phyloP scores from a whole-genome alignment of 2,329 filamentous ascomycete species.

The Hansfordia pulvinata region DNA sequence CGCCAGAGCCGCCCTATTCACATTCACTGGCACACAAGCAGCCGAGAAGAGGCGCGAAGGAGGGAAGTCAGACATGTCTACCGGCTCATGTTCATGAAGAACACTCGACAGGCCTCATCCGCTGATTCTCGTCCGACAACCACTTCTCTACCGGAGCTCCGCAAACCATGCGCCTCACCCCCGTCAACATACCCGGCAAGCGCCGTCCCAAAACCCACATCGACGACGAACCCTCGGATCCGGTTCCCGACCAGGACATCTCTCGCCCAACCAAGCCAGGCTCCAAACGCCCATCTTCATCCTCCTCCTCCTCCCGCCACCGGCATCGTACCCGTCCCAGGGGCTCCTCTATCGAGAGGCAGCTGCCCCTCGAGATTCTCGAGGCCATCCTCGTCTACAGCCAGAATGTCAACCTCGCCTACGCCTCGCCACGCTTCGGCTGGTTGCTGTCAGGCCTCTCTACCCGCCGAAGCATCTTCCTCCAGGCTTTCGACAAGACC shows the following conservation, averaged over 20 bases:
- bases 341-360: conserved; percentile 15
- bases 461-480: too few species aligned
- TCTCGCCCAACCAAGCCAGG: conserved; percentile 3
- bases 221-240: neutral
- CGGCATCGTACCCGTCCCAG: conserved; percentile 2
- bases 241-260: too few species aligned
- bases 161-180: conserved; percentile 32
- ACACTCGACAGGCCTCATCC: conserved; percentile 3
- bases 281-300: too few species aligned
- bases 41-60: too few species aligned
- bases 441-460: conserved; percentile 25
- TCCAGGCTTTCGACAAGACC: conserved; percentile 18
- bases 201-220: conserved; percentile 10
- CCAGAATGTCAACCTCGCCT: conserved; percentile 31
- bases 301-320: too few species aligned
- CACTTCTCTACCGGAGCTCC: neutral
- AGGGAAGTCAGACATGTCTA: too few species aligned
- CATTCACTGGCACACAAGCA: too few species aligned
- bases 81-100: too few species aligned
- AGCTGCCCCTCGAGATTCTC: conserved; percentile 37
- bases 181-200: conserved; percentile 33
- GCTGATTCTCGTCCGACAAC: conserved; percentile 1
- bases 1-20: too few species aligned
- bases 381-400: conserved; percentile 38
- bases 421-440: conserved; percentile 28